A percentile compares a stretch with the other conserved stretches of the same genome.
These are phyloP conservation scores for Bidens hawaiensis DNA, from an alignment of 140 eudicot species.

Conservation along the genomic window DNA sequence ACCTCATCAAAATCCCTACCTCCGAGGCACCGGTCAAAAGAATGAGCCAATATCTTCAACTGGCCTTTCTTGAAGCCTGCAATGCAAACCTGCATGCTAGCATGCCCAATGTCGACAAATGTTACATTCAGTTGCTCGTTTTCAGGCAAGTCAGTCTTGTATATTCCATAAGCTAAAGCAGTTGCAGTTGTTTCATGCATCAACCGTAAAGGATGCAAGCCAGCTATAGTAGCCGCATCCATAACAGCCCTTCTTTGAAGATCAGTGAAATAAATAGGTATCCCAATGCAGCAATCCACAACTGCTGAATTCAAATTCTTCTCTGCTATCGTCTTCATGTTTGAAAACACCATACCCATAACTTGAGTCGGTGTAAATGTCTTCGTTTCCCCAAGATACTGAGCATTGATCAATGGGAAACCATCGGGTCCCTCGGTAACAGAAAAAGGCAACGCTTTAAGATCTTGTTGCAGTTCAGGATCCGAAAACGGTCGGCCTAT, in stretches of 20 bases:
- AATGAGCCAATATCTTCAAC: constrained; percentile 71
- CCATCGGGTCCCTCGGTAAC: constrained; percentile 92
- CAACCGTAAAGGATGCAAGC: constrained; percentile 76
- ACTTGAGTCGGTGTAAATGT: constrained; percentile 82
- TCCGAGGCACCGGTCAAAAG: constrained; percentile 71
- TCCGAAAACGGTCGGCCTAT: constrained; percentile 72
- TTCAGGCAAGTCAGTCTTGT: constrained; percentile 91
- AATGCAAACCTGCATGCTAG: constrained; percentile 89
- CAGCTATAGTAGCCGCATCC: constrained; percentile 91
- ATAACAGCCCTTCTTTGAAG: constrained; percentile 87
- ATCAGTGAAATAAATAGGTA: constrained; percentile 85
- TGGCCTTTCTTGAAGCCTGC: constrained; percentile 92
- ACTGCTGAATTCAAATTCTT: constrained; percentile 86
- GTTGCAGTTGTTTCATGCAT: constrained; percentile 96
- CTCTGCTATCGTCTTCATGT: constrained; percentile 78
- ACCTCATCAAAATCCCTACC: constrained; percentile 92
- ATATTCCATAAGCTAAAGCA: constrained; percentile 90
- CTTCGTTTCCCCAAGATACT: constrained; percentile 69
- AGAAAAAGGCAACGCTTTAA: constrained; percentile 61
- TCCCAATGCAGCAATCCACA: constrained; percentile 91
- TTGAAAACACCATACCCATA: constrained; percentile 79
- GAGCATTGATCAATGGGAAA: constrained; percentile 69
- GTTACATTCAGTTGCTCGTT: constrained; percentile 78
- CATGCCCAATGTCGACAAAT: constrained; percentile 81
- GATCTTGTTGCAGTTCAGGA: constrained; percentile 85